These are phyloP conservation scores for Mycena polygramma DNA, from an alignment of 768 basidiomycete genomes.

Conservation along the genomic window DNA sequence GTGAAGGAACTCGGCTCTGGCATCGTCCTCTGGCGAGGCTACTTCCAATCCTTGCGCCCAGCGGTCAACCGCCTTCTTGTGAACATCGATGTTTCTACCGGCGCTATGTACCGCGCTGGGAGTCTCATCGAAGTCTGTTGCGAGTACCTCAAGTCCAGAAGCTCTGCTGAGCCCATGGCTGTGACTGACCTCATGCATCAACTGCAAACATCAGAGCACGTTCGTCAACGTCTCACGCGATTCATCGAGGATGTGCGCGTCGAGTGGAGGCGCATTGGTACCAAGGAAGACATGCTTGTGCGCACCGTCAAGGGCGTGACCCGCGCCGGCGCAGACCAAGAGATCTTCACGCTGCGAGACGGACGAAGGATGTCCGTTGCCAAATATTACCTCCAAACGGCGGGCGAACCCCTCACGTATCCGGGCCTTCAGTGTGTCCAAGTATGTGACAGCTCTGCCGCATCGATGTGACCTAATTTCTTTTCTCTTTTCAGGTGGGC, in stretches of 20 bases:
- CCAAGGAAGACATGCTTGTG: constrained; percentile 43
- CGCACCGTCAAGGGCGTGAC: constrained; percentile 46
- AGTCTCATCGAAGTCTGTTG: constrained; percentile 68
- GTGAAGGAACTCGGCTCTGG: constrained; percentile 57
- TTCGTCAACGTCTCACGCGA: constrained; percentile 55
- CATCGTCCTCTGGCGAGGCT: constrained; percentile 82
- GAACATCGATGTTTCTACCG: constrained; percentile 80
- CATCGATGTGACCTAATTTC: background rate
- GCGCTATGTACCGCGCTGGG: constrained; percentile 80
- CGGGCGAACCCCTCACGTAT: constrained; percentile 51
- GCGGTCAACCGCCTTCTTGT: constrained; percentile 73
- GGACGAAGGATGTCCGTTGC: constrained; percentile 62
- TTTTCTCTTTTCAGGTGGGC: constrained; percentile 59
- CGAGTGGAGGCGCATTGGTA: constrained; percentile 60
- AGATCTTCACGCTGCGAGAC: constrained; percentile 63
- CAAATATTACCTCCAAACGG: constrained; percentile 38
- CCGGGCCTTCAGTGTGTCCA: constrained; percentile 69
- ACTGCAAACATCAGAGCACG: constrained; percentile 50
- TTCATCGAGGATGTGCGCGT: constrained; percentile 54
- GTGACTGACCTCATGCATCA: too few relatives aligned
- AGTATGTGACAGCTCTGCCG: constrained; percentile 48
- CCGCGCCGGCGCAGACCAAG: constrained; percentile 57
- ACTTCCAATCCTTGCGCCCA: constrained; percentile 84
- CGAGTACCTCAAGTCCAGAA: constrained; percentile 56
- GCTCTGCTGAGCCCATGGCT: too few relatives aligned